Percentiles rank a stretch among this genome's conserved stretches.
These are phyloP conservation scores for Colletotrichum theobromicola DNA, from an alignment of 2,329 filamentous ascomycete species.

Conservation along the genomic window DNA sequence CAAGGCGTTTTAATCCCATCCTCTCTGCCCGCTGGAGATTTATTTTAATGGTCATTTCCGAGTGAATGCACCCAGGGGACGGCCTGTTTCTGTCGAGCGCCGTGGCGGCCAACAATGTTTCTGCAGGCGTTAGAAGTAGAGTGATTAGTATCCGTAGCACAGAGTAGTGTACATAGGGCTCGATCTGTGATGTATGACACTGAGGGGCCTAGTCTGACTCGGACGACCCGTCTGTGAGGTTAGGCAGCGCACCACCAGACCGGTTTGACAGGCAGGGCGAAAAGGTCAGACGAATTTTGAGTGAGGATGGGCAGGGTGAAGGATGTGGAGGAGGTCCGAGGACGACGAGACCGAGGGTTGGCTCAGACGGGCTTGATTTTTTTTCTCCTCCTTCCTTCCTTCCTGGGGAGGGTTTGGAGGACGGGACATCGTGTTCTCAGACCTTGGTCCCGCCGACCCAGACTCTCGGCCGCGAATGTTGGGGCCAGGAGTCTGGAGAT, in stretches of 20 bases:
- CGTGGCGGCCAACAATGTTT: constrained; percentile 7
- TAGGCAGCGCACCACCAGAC: constrained; percentile 13
- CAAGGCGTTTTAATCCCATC: constrained; percentile 8
- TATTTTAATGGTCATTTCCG: not conserved
- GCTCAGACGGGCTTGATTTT: not conserved
- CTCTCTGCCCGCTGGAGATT: not conserved
- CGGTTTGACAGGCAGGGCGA: constrained; percentile 15
- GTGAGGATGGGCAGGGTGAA: not conserved
- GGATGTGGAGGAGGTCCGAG: constrained; percentile 10
- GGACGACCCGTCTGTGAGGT: constrained; percentile 12
- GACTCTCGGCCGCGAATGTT: not conserved
- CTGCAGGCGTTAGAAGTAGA: constrained; percentile 3
- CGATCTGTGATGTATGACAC: not conserved
- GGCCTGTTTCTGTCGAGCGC: not conserved
- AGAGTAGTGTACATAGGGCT: too few species aligned
- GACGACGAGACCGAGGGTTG: not conserved
- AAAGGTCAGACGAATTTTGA: constrained; percentile 18
- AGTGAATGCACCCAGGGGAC: not conserved
- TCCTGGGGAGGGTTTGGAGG: not conserved
- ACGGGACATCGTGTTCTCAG: not conserved
- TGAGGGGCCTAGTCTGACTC: not conserved
- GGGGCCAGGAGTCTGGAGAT: not conserved
- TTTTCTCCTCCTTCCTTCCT: not conserved
- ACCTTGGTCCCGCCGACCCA: not conserved
- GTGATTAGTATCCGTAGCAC: not conserved